Percentiles rank a stretch among this genome's conserved stretches.
Evolutionary conservation across 805 yeast species (phyloP).

Genomic region (Lachancea nothofagi): DNA sequence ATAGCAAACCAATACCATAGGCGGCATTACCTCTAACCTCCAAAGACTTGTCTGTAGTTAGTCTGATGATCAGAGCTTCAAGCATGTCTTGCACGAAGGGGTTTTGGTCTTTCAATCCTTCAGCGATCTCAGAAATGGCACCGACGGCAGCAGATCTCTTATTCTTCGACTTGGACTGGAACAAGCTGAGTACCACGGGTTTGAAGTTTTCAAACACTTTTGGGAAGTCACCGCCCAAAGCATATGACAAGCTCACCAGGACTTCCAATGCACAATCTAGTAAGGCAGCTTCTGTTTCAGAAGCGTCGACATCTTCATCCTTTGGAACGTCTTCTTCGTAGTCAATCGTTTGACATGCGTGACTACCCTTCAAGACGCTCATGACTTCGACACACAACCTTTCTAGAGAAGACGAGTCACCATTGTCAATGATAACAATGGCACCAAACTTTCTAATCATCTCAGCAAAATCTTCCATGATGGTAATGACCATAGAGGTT

Average conservation of each 20-base stretch:
- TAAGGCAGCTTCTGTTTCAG: conserved; percentile 60
- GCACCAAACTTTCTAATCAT: conserved; percentile 69
- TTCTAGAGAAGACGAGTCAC: conserved; percentile 56
- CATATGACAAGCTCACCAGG: conserved; percentile 65
- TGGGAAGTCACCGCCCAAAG: conserved; percentile 74
- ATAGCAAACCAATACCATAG: conserved; percentile 83
- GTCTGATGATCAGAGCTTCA: conserved; percentile 60
- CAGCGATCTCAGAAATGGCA: conserved; percentile 82
- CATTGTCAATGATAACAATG: conserved; percentile 52
- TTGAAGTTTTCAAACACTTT: conserved; percentile 69
- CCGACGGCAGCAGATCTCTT: conserved; percentile 86
- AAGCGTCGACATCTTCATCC: conserved; percentile 49
- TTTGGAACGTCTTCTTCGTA: conserved; percentile 58
- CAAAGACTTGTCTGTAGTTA: conserved; percentile 69
- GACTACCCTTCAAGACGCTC: conserved; percentile 73
- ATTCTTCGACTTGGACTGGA: conserved; percentile 55
- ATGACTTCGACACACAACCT: conserved; percentile 63
- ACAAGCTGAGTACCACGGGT: conserved; percentile 52
- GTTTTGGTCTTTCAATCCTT: conserved; percentile 60
- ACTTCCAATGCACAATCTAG: conserved; percentile 85
- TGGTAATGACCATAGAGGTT: conserved; percentile 68
- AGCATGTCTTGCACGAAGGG: conserved; percentile 67
- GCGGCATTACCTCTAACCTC: conserved; percentile 95
- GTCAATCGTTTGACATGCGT: conserved; percentile 75
- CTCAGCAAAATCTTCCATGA: conserved; percentile 69